Evolutionary conservation across 495 filamentous ascomycete species (phyloP).

Genomic region (Aspergillus heteromorphus): DNA sequence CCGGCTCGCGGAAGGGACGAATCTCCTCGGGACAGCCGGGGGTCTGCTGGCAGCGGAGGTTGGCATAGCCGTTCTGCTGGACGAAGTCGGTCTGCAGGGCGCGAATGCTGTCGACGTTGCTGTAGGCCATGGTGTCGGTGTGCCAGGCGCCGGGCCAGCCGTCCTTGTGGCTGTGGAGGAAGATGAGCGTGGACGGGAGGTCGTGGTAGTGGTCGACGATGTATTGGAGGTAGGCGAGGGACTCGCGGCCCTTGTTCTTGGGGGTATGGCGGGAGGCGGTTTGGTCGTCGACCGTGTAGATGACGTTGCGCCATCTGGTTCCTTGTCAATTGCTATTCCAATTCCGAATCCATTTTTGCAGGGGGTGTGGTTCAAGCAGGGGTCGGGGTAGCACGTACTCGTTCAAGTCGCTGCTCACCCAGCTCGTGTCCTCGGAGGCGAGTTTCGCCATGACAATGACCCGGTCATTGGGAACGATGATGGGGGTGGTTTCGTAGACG

Average conservation of each 20-base stretch:
- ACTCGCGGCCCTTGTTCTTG: conserved; percentile 44
- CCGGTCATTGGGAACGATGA: conserved; percentile 35
- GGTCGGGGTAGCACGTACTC: conserved; percentile 20
- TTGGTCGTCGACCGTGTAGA: conserved; percentile 44
- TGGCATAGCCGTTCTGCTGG: conserved; percentile 34
- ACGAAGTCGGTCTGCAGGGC: conserved; percentile 33
- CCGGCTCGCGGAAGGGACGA: conserved; percentile 35
- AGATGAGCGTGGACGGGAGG: conserved; percentile 35
- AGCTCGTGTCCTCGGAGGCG: conserved; percentile 33
- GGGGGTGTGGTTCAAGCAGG: no score
- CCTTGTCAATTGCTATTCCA: conserved; percentile 5
- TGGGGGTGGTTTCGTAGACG: conserved; percentile 27
- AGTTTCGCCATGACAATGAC: conserved; percentile 40
- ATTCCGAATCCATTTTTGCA: no score
- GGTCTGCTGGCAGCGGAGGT: conserved; percentile 35
- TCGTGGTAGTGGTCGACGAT: conserved; percentile 44
- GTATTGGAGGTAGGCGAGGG: conserved; percentile 44
- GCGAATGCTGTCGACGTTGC: conserved; percentile 40
- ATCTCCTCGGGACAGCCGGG: conserved; percentile 40
- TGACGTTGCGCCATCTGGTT: conserved; percentile 37
- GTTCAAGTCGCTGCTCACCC: conserved; percentile 35
- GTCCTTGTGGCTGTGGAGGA: conserved; percentile 40
- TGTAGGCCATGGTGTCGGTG: conserved; percentile 39
- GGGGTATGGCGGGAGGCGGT: conserved; percentile 33
- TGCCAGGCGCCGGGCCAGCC: conserved; percentile 42